Conservation (phyloP, 352 stramenopile species). For the Salisapilia sapeloensis region DNA sequence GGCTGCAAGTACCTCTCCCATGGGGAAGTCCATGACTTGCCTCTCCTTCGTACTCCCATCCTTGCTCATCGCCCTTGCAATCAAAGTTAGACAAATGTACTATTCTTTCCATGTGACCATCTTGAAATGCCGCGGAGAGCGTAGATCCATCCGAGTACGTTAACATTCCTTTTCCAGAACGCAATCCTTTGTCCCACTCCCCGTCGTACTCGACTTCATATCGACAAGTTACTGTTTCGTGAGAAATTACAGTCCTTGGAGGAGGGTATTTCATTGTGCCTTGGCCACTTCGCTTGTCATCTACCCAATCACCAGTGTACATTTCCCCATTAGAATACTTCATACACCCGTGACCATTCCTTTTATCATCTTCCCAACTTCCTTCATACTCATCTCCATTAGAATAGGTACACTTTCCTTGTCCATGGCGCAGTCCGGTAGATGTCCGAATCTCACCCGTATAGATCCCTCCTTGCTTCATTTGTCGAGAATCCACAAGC, state of each 20-base stretch:
- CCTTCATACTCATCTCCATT: slow-evolving; percentile 32
- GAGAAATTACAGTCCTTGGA: slow-evolving; percentile 9
- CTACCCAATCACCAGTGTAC: slow-evolving; percentile 51
- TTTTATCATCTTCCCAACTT: slow-evolving; percentile 23
- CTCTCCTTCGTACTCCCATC: slow-evolving; percentile 33
- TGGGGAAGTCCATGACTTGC: slow-evolving; percentile 23
- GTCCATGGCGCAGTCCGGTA: slow-evolving; percentile 18
- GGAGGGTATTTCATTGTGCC: slow-evolving; percentile 35
- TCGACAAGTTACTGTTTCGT: slow-evolving; percentile 1
- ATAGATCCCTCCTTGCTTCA: too few relatives aligned
- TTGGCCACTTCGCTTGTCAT: slow-evolving; percentile 25
- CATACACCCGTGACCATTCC: slow-evolving; percentile 21
- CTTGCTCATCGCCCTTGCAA: neutral
- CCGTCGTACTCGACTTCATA: slow-evolving; percentile 43
- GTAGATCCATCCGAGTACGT: slow-evolving; percentile 32
- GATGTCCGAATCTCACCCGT: slow-evolving; percentile 3
- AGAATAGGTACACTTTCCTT: slow-evolving; percentile 27
- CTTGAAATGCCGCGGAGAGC: slow-evolving; percentile 18
- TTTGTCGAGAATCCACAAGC: too few relatives aligned
- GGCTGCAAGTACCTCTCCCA: slow-evolving; percentile 28
- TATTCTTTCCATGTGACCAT: slow-evolving; percentile 7
- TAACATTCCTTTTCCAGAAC: slow-evolving; percentile 37
- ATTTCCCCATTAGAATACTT: slow-evolving; percentile 22
- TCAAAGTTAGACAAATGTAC: neutral
- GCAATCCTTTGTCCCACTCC: slow-evolving; percentile 38